Evolutionary conservation across 2,329 filamentous ascomycete species (phyloP), one percentile per base, ranked within the genome.

Genomic region (Dothidotthia symphoricarpi): DNA sequence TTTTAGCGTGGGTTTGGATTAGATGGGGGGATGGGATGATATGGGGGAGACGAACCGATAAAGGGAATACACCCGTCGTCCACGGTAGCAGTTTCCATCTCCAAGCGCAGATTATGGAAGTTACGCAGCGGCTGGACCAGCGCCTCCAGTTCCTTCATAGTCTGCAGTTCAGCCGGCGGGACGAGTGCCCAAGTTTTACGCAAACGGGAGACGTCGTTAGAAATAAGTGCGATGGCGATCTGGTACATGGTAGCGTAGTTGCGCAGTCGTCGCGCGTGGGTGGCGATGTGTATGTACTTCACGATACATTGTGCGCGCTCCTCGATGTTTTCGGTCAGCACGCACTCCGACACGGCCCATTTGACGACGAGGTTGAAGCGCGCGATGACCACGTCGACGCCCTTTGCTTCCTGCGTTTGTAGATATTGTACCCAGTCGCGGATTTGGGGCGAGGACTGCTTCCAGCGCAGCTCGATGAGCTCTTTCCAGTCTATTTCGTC

Each of bases 401-500:
- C 87, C 36, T 78, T 79, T 2, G 84, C 82, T 52, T 87, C 82
- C 28, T 82, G 77, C 33, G 82, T 82, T 35, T 83, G 80, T 27
- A 91, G 72, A 59, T 89, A 91, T 28, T 88, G 83, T 9, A 91
- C 86, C 87, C 87, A 93, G 15, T 88, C 87, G 36, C 82, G 78
- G 24, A 81, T 78, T 43, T 83, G 74, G 33, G 76, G 81, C 31
- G 77, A 78, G 12, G 78, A 75, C 52, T 88, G 81, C 60, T 86
- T 88, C 86, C 87, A 91, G 34, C 80, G 80, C 75, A 93, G 83
- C 37, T 89, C 85, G 37, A 91, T 86, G 10, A 93, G 73, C 52
- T 93, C 87, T 61, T 86, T 88, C 87, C 87, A 93, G 67, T 91
- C 86, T 46, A 93, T 86, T 63, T 91, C 87, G 51, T 88, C 86